Base-by-base conservation (phyloP, 441 rosid genomes). In the Pelargonium australe region DNA sequence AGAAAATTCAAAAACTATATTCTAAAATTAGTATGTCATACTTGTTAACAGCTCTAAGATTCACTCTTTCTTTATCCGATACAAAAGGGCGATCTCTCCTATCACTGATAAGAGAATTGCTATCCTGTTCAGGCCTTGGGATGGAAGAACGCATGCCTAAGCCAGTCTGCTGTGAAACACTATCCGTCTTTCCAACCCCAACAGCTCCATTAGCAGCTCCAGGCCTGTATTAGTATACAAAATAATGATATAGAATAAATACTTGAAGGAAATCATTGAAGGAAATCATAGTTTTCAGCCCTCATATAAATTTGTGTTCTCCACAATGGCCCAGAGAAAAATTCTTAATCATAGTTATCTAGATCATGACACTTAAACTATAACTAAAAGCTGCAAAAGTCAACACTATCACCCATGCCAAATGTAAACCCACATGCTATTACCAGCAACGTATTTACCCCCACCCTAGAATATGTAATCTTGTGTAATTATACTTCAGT, bases 51-150 rank as follows among this genome's bases (percentile, higher is more conserved):
- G 90, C 83, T 80, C 90, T 93, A 62, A 85, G 71, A 75, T 87
- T 91, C 81, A 73, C 82, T 77, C 90, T 87, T 72, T 92, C 97
- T 81, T 93, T 93, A 65, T 93, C 98, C 20, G 82, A 87, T 77
- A 82, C 87, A 80, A 77, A 61, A 73, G 88, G 75, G 63, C 91
- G 88, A 77, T 91, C 97, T 82, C 83, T 89, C 87, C 84, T 86
- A 70, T 96, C 97, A 81, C 68, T 85, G 70, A 79, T 81, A 82
- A 81, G 69, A 68, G 87, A 77, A 79, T 75, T 76, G 78, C 81
- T 81, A 62, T 88, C 96, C 37, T 79, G 76, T 68, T 91, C 97
- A 64, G 83, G 68, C 87, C 87, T 84, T 63, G 91, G 81, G 68
- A 80, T 72, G 63, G 91, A 83, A 75, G 91, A 80, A 19, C 96